These are phyloP conservation scores for Euphrasia arctica DNA, from an alignment of 305 asterid genomes.

Conservation along the genomic window DNA sequence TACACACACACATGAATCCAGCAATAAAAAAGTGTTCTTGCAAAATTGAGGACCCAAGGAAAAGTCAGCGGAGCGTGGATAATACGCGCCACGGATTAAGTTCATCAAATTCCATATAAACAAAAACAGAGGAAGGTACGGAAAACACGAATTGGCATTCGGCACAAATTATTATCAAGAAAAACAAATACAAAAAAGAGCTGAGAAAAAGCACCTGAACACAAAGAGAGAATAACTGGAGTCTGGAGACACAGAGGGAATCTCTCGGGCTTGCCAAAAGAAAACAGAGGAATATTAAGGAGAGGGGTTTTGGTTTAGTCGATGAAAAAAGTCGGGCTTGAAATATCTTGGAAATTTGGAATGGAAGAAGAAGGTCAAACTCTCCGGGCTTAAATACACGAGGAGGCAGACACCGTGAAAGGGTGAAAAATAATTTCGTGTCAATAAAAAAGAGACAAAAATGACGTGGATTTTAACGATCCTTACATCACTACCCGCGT, in stretches of 20 bases:
- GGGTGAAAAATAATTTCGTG: too few relatives aligned
- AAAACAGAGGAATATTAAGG: not conserved
- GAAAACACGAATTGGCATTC: not conserved
- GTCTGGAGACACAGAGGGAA: not conserved
- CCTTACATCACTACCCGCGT: too few relatives aligned
- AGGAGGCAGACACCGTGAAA: too few relatives aligned
- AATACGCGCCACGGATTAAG: conserved; percentile 15
- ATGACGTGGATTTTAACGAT: too few relatives aligned
- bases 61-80: not conserved
- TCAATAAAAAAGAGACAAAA: too few relatives aligned
- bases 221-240: not conserved
- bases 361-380: not conserved
- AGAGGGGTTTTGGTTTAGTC: not conserved
- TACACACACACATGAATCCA: too few relatives aligned
- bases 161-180: not conserved
- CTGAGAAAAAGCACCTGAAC: conserved; percentile 26
- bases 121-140: not conserved
- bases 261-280: not conserved
- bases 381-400: too few relatives aligned
- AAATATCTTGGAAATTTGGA: not conserved
- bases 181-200: not conserved
- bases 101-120: conserved; percentile 5
- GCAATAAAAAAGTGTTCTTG: not conserved
- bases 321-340: conserved; percentile 14
- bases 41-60: not conserved